These are phyloP conservation scores for Galerina marginata DNA, from an alignment of 768 basidiomycete genomes.

Conservation along the genomic window DNA sequence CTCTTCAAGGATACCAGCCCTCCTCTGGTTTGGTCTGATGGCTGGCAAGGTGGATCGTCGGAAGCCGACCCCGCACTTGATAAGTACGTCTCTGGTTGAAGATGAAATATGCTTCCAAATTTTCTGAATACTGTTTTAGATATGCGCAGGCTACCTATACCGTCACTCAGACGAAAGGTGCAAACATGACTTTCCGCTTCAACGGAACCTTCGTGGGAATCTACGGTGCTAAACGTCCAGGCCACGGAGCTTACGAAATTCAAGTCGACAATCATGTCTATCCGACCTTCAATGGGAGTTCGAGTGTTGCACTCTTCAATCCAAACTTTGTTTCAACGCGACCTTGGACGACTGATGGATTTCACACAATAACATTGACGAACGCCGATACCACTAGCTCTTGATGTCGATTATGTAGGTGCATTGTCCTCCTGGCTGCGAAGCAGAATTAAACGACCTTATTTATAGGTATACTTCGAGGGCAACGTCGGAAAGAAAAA, in stretches of 20 bases:
- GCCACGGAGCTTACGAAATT: constrained; percentile 24
- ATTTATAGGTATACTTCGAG: constrained; percentile 20
- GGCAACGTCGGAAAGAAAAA: constrained; percentile 20
- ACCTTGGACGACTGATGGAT: constrained; percentile 19
- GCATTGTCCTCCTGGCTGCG: background rate
- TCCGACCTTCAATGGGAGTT: constrained; percentile 18
- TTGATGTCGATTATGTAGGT: constrained; percentile 29
- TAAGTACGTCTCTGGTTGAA: constrained; percentile 14
- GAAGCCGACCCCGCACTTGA: constrained; percentile 18
- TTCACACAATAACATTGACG: constrained; percentile 23
- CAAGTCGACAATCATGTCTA: constrained; percentile 21
- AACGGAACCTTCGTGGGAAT: constrained; percentile 37
- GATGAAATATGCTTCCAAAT: background rate
- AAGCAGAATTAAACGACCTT: background rate
- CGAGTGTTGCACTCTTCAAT: constrained; percentile 18
- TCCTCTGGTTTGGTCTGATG: constrained; percentile 29
- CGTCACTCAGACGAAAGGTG: constrained; percentile 33
- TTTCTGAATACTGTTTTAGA: constrained; percentile 17
- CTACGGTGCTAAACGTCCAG: constrained; percentile 27
- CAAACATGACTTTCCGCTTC: constrained; percentile 36
- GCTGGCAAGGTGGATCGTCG: constrained; percentile 29
- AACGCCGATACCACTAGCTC: constrained; percentile 21
- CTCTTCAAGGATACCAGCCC: constrained; percentile 35
- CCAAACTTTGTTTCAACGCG: constrained; percentile 26
- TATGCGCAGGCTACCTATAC: constrained; percentile 42